Evolutionary conservation across 2,329 filamentous ascomycete species (phyloP), one percentile per base, ranked within the genome.

Genomic region (Trichoderma sp.): DNA sequence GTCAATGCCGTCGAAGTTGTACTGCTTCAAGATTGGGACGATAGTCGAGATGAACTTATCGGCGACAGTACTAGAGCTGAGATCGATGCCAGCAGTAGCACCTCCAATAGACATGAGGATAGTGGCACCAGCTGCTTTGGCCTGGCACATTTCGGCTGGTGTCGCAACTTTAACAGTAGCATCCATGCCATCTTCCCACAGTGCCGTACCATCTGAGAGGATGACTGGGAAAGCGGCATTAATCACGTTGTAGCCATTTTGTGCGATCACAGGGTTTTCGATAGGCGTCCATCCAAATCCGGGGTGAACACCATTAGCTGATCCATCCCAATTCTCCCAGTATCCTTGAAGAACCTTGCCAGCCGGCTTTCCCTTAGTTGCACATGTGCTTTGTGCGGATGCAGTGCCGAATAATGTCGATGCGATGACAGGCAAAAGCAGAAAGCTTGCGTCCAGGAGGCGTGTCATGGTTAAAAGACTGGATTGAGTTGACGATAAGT

Each of bases 281-380:
- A 84, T 83, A 1, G 81, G 80, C 14, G 80, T 82, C 82, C 82
- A 84, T 67, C 83, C 83, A 71, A 83, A 80, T 3, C 71, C 71
- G 9, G 83, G 82, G 76, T 84, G 83, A 3, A 83, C 81, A 18
- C 81, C 82, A 71, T 82, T 83, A 29, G 67, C 76, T 16, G 82
- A 60, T 38, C 82, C 82, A 74, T 84, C 82, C 83, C 83, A 84
- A 76, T 83, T 84, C 78, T 84, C 82, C 82, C 82, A 83, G 74
- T 84, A 84, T 11, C 82, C 82, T 65, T 81, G 79, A 24, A 84
- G 81, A 9, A 84, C 81, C 68, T 83, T 83, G 41, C 83, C 83
- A 1, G 76, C 27, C 8, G 82, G 82, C 35, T 80, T 81, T 18
- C 82, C 82, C 68, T 82, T 84, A 3, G 81, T 82, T 12, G 76